Evolutionary conservation across 2,329 filamentous ascomycete species (phyloP).

Genomic region (Hysterium pulicare): DNA sequence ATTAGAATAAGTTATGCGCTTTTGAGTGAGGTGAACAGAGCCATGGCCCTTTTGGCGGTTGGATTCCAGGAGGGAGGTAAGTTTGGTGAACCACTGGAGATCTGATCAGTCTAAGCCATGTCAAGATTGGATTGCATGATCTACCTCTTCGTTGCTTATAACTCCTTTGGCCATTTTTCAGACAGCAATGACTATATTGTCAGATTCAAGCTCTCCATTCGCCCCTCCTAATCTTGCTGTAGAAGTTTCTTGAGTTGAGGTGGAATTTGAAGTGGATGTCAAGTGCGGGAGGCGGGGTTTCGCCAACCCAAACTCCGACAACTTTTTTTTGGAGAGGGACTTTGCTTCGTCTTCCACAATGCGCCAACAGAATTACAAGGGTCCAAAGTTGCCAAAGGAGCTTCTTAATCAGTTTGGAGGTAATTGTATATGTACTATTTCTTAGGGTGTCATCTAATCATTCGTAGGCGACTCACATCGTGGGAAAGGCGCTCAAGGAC

Average conservation of each 20-base stretch:
- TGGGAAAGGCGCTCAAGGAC: conserved; percentile 20
- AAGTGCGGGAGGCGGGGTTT: conserved; percentile 17
- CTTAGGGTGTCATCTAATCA: not conserved
- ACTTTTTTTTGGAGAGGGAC: conserved; percentile 26
- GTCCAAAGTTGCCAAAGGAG: conserved; percentile 46
- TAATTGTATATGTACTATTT: conserved; percentile 8
- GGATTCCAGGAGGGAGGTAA: conserved; percentile 64
- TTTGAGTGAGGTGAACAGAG: conserved; percentile 72
- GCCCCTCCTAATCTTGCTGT: not conserved
- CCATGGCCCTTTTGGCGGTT: conserved; percentile 69
- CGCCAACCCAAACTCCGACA: conserved; percentile 22
- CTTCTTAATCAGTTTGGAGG: conserved; percentile 45
- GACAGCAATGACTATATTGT: conserved; percentile 17
- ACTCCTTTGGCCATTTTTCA: conserved; percentile 49
- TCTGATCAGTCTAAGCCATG: too few relatives aligned
- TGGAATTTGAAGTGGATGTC: conserved; percentile 4
- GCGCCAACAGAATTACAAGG: conserved; percentile 34
- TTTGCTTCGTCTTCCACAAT: conserved; percentile 23
- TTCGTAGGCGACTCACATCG: conserved; percentile 7
- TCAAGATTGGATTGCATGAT: too few relatives aligned
- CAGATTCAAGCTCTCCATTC: not conserved
- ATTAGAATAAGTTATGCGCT: conserved; percentile 54
- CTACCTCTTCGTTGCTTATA: conserved; percentile 61
- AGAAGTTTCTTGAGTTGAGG: conserved; percentile 1
- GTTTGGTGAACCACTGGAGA: conserved; percentile 68